Evolutionary conservation across 306 rosid genomes (phyloP), one percentile per base, ranked within the genome.

Genomic region (Potentilla sterilis): DNA sequence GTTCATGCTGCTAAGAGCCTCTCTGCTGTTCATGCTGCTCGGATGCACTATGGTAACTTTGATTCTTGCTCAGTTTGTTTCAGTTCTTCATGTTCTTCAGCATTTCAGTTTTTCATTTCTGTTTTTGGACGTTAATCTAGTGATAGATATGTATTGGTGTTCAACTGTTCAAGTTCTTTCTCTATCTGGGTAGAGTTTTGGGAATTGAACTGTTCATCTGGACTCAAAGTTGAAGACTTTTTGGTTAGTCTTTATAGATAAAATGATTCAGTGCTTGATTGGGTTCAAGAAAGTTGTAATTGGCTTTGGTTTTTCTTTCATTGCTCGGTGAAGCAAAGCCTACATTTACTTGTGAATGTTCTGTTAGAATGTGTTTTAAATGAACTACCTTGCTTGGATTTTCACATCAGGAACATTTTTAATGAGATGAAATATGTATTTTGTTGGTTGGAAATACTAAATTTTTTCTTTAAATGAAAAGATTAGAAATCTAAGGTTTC

Each of bases 11-110:
- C 78, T 32, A 90, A 76, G 57, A 90, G 86, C 74, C 71, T 81
- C 69, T 91, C 98, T 79, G 82, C 90, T 72, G 85, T 78, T 14
- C 96, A 85, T 70, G 84, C 91, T 71, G 80, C 93, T 34, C 70
- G 85, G 69, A 84, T 87, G 92, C 90, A 84, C 82, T 81, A 92
- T 84, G 98, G 96, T 93, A 85, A 55, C 78, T 72, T 69, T 0
- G 28, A 18, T 32, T 75, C 70, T 14, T 32, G 22, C 18, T 63
- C 28, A 62, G 21, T 11, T 67, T 51, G 74, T 13, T 54, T 66
- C 41, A 35, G 38, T 70, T 49, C 40, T 51, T 67, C 44, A 38
- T 82, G 22, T 69, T 0, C 61, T 77, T 70, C 16, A 46, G 75
- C 79, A 69, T 70, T 77, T 58, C 43, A 57, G 11, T 40, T 5